phyloP scores from a whole-genome alignment of 2,329 filamentous ascomycete species.

The Beauveria medogensis region DNA sequence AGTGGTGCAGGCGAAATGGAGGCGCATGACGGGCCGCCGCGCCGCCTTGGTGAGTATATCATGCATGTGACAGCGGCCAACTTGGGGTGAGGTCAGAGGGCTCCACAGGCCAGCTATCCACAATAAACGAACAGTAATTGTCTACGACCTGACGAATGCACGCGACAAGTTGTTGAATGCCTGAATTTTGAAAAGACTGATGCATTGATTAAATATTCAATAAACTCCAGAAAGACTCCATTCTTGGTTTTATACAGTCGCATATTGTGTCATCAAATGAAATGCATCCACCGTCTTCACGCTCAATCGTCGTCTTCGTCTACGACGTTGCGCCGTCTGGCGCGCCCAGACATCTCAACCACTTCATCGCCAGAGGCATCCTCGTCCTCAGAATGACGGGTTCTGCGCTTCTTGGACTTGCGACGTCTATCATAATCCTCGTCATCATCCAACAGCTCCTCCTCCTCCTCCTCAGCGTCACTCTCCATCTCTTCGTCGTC shows the following conservation, averaged over 20 bases:
- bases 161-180: background rate
- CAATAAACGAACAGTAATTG: background rate
- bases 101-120: background rate
- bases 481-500: slow-evolving; percentile 61
- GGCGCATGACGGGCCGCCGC: slow-evolving; percentile 5
- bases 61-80: slow-evolving; percentile 7
- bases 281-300: slow-evolving; percentile 1
- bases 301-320: slow-evolving; percentile 52
- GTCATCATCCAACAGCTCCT: slow-evolving; percentile 38
- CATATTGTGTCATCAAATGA: background rate
- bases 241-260: slow-evolving; percentile 1
- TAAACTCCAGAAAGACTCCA: slow-evolving; percentile 15
- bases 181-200: background rate
- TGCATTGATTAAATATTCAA: slow-evolving; percentile 10
- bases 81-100: slow-evolving; percentile 1
- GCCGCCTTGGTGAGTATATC: background rate
- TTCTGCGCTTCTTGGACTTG: slow-evolving; percentile 43
- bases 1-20: slow-evolving; percentile 1
- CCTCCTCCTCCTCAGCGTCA: slow-evolving; percentile 57
- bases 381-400: slow-evolving; percentile 37
- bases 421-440: slow-evolving; percentile 39
- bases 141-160: background rate
- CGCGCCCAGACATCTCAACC: slow-evolving; percentile 33
- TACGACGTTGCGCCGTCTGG: slow-evolving; percentile 47
- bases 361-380: slow-evolving; percentile 50